Evolutionary conservation across 2,329 filamentous ascomycete genomes (phyloP), one percentile per base, ranked within the genome.

Genomic region (Fusarium gaditjirri): DNA sequence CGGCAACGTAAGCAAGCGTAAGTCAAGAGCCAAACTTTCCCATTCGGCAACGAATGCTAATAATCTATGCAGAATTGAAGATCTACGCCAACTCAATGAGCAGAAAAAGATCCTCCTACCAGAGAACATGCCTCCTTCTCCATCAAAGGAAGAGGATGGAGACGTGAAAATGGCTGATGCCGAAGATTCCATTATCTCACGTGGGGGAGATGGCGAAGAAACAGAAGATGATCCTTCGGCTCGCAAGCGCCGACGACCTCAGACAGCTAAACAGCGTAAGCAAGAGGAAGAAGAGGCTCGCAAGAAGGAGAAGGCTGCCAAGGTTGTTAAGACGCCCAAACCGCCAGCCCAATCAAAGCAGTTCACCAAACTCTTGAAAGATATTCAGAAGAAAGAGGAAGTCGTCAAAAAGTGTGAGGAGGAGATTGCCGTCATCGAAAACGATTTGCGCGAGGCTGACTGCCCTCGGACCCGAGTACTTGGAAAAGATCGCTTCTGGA

Each of bases 401-500:
- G 86, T 91, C 47, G 91, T 99, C 78, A 90, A 90, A 78, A 89
- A 92, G 57, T 94, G 93, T 78, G 95, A 99, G 80, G 92, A 92
- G 10, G 92, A 95, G 77, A 97, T 99, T 71, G 90, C 90, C 7
- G 88, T 92, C 36, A 89, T 97, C 56, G 95, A 98, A 76, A 95
- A 97, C 76, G 95, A 98, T 79, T 86, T 99, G 49, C 93, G 96
- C 57, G 95, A 98, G 82, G 94, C 95, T 43, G 94, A 98, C 81
- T 97, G 95, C 76, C 94, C 95, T 39, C 92, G 96, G 69, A 97
- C 95, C 23, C 91, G 94, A 70, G 91, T 95, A 23, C 86, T 99
- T 31, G 96, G 96, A 67, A 95, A 96, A 80, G 96, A 99, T 82
- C 91, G 96, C 47, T 99, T 97, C 86, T 97, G 95, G 91, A 98